A percentile compares a stretch with the other conserved stretches of the same genome.
phyloP scores from a whole-genome alignment of 495 filamentous ascomycete genomes.

The Aspergillus saccharolyticus region DNA sequence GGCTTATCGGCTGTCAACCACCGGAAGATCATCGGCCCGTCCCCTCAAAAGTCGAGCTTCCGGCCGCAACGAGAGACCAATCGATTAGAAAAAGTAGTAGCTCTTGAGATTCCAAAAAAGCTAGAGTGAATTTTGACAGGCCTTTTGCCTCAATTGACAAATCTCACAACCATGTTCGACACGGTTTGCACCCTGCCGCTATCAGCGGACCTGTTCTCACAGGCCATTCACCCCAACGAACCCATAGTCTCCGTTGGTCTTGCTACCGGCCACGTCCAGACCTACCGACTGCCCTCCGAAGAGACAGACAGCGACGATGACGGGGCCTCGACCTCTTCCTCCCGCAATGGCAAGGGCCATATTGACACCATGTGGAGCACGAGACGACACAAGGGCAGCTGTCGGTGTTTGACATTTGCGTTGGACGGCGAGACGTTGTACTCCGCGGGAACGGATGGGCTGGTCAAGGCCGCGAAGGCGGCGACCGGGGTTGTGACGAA shows the following conservation, averaged over 20 bases:
- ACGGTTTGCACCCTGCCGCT: slow-evolving; percentile 87
- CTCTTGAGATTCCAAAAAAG: slow-evolving; percentile 8
- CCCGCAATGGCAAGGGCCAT: slow-evolving; percentile 58
- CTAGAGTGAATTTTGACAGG: neutral
- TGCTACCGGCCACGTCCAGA: slow-evolving; percentile 78
- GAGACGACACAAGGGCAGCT: slow-evolving; percentile 86
- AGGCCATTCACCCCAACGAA: slow-evolving; percentile 76
- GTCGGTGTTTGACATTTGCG: slow-evolving; percentile 70
- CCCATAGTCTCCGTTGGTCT: slow-evolving; percentile 84
- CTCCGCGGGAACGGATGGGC: slow-evolving; percentile 82
- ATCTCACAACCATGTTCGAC: slow-evolving; percentile 57
- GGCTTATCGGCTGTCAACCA: neutral
- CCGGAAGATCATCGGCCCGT: slow-evolving; percentile 23
- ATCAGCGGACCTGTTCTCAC: slow-evolving; percentile 79
- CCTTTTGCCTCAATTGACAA: neutral
- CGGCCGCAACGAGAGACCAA: neutral
- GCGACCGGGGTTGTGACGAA: slow-evolving; percentile 75
- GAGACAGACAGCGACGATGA: slow-evolving; percentile 43
- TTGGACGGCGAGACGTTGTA: slow-evolving; percentile 72
- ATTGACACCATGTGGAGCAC: slow-evolving; percentile 87
- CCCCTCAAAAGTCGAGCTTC: slow-evolving; percentile 10
- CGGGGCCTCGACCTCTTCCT: slow-evolving; percentile 38
- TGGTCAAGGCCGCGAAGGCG: slow-evolving; percentile 80
- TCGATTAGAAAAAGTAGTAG: neutral
- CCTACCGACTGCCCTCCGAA: slow-evolving; percentile 67